A percentile compares a stretch with the other conserved stretches of the same genome.
Evolutionary conservation across 2,329 filamentous ascomycete species (phyloP).

Genomic region (Fusarium solani-melongenae): DNA sequence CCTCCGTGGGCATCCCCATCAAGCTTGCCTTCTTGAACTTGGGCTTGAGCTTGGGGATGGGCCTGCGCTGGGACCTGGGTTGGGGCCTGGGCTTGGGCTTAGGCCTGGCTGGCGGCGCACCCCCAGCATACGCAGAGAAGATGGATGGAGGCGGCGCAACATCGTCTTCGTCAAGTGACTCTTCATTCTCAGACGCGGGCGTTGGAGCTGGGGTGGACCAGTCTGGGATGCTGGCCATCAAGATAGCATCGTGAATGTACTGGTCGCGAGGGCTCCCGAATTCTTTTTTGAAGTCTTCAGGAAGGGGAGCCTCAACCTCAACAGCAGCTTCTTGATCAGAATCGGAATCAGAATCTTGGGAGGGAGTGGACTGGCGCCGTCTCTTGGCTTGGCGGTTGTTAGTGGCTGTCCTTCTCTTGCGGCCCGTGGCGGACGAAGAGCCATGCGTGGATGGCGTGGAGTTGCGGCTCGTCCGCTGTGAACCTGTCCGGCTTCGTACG

Average conservation of each 20-base stretch:
- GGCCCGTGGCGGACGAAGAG: not conserved
- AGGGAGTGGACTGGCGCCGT: not conserved
- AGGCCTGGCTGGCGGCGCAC: not conserved
- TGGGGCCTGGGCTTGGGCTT: not conserved
- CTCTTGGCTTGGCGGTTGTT: not conserved
- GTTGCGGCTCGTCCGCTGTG: not conserved
- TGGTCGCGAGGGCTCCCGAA: slow-evolving; percentile 23
- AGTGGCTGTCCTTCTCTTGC: not conserved
- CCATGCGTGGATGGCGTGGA: not conserved
- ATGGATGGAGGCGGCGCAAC: slow-evolving; percentile 24
- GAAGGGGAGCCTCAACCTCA: slow-evolving; percentile 16
- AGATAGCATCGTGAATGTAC: slow-evolving; percentile 20
- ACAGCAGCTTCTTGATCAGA: not conserved
- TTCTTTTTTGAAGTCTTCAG: slow-evolving; percentile 16
- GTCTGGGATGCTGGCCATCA: not conserved
- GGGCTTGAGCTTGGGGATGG: not conserved
- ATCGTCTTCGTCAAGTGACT: slow-evolving; percentile 27
- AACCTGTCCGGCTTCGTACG: not conserved
- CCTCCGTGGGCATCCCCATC: slow-evolving; percentile 43
- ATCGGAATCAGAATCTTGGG: not conserved
- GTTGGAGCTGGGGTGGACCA: not conserved
- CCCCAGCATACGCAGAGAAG: not conserved
- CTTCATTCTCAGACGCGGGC: not conserved
- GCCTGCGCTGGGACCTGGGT: not conserved
- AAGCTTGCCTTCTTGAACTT: not conserved